Conservation (phyloP, 306 rosid species). For the Clitoria ternatea region DNA sequence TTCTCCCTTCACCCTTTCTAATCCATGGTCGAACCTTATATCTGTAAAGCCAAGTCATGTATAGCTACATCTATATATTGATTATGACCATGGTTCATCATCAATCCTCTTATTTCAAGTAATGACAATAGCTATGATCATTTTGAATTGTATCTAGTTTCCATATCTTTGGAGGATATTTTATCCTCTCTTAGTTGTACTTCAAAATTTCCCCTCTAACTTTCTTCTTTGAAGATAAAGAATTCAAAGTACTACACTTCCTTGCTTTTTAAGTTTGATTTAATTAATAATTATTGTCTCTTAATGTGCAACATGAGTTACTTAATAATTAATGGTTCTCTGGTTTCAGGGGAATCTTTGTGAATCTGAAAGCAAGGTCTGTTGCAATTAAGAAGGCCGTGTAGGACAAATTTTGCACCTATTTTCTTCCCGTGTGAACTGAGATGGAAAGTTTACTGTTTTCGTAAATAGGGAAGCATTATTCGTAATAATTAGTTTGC, state of each 20-base stretch:
- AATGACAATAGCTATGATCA: not conserved
- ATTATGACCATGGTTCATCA: slow-evolving; percentile 10
- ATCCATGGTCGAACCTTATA: too few relatives aligned
- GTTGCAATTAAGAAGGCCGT: slow-evolving; percentile 58
- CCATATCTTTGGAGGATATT: not conserved
- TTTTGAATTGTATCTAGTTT: not conserved
- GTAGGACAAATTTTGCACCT: slow-evolving; percentile 22
- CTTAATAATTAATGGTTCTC: not conserved
- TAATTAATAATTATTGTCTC: not conserved
- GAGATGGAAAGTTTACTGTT: slow-evolving; percentile 3
- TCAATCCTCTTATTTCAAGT: not conserved
- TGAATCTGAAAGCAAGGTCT: slow-evolving; percentile 82
- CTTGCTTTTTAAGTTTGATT: not conserved
- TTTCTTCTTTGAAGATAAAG: not conserved
- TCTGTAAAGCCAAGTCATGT: not conserved
- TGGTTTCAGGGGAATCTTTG: slow-evolving; percentile 75
- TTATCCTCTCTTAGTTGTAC: not conserved
- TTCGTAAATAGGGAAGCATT: slow-evolving; percentile 8
- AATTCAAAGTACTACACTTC: not conserved
- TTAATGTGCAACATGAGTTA: not conserved
- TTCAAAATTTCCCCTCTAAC: not conserved
- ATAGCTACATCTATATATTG: not conserved
- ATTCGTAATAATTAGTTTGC: slow-evolving; percentile 3
- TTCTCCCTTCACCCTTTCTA: too few relatives aligned
- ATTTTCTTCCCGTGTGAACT: not conserved